phyloP scores from a whole-genome alignment of 768 basidiomycete species.

The Coprinellus micaceus region DNA sequence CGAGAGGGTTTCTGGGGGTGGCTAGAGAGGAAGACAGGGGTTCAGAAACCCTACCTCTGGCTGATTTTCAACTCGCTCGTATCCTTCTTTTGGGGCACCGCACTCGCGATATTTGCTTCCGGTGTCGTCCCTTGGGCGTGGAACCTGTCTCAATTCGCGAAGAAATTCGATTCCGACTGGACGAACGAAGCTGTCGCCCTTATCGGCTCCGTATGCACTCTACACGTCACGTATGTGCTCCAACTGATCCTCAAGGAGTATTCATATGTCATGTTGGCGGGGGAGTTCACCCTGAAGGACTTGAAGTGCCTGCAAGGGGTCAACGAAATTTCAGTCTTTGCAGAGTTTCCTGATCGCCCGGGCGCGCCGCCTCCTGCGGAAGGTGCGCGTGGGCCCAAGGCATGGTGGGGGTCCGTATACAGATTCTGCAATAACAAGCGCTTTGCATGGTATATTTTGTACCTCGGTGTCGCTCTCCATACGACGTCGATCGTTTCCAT shows the following conservation, averaged over 20 bases:
- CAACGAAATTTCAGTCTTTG: not conserved
- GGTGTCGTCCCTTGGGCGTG: not conserved
- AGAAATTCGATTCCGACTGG: not conserved
- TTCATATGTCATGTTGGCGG: not conserved
- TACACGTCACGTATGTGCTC: not conserved
- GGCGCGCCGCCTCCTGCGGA: not conserved
- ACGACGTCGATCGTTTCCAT: not conserved
- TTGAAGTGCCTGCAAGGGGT: not conserved
- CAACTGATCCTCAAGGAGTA: not conserved
- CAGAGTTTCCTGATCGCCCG: not conserved
- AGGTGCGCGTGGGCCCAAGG: not conserved
- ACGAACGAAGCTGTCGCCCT: slow-evolving; percentile 2
- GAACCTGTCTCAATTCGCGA: not conserved
- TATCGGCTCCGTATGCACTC: not conserved
- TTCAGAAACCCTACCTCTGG: not conserved
- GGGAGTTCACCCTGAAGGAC: not conserved
- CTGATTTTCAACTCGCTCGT: not conserved
- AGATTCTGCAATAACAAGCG: not conserved
- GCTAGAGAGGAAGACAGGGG: not conserved
- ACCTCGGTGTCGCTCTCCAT: not conserved
- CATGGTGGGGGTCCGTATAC: not conserved
- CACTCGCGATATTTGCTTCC: not conserved
- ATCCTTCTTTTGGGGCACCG: not conserved
- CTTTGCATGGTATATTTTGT: not conserved
- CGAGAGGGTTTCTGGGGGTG: not conserved